Conservation (phyloP, 805 yeast genomes). For the Komagataella mondaviorum region DNA sequence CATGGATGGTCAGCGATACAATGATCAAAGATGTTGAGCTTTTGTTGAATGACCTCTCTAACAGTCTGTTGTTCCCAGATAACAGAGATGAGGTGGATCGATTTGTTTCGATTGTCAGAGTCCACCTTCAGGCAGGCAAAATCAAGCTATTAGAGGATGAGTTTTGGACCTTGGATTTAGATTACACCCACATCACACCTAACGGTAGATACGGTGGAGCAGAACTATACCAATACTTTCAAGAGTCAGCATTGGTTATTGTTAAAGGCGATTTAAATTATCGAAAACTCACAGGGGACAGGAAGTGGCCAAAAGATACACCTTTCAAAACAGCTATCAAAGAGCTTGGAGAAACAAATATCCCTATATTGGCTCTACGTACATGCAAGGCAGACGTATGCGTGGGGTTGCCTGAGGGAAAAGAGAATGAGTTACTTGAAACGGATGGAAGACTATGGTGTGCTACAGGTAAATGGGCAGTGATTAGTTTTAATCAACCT, state of each 20-base stretch:
- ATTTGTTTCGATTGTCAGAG: slow-evolving; percentile 30
- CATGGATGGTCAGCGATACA: slow-evolving; percentile 98
- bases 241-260: slow-evolving; percentile 55
- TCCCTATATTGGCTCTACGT: slow-evolving; percentile 65
- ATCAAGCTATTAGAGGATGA: slow-evolving; percentile 42
- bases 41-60: slow-evolving; percentile 41
- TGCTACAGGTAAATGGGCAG: slow-evolving; percentile 89
- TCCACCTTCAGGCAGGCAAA: slow-evolving; percentile 30
- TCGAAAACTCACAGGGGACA: slow-evolving; percentile 85
- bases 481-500: slow-evolving; percentile 47
- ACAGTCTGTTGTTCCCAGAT: slow-evolving; percentile 36
- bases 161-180: slow-evolving; percentile 78
- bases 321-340: slow-evolving; percentile 63
- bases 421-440: slow-evolving; percentile 51
- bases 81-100: slow-evolving; percentile 31
- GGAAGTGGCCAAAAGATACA: slow-evolving; percentile 76
- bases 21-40: slow-evolving; percentile 66
- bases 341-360: slow-evolving; percentile 44
- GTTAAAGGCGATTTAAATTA: slow-evolving; percentile 96
- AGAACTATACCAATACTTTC: slow-evolving; percentile 45
- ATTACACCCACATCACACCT: slow-evolving; percentile 58
- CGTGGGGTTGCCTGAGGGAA: slow-evolving; percentile 68
- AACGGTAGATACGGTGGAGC: slow-evolving; percentile 43
- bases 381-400: slow-evolving; percentile 95
- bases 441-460: slow-evolving; percentile 65